Conservation (phyloP, 352 stramenopile species). For the Globisporangium alternatum region DNA sequence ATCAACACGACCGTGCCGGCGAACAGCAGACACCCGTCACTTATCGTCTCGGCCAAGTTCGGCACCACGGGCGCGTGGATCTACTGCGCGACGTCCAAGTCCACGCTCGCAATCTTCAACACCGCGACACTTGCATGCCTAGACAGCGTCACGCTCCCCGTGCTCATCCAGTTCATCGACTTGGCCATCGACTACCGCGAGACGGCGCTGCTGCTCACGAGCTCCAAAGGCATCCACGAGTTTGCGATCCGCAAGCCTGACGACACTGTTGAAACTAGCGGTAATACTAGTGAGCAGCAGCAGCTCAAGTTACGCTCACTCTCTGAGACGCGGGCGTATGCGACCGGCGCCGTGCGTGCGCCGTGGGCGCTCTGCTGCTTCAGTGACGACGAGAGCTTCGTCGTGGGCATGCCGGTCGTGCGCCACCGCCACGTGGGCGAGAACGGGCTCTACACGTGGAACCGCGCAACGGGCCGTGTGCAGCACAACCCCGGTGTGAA, state of each 20-base stretch:
- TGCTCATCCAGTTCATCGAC: slow-evolving; percentile 71
- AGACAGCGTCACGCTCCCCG: slow-evolving; percentile 40
- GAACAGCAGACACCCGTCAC: slow-evolving; percentile 53
- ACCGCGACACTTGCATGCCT: slow-evolving; percentile 45
- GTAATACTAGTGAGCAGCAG: background rate
- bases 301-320: slow-evolving; percentile 23
- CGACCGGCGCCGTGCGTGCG: slow-evolving; percentile 63
- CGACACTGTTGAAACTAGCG: background rate
- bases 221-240: slow-evolving; percentile 77
- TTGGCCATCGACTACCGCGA: slow-evolving; percentile 51
- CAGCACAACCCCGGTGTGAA: slow-evolving; percentile 79
- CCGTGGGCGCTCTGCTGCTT: slow-evolving; percentile 76
- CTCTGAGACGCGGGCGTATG: slow-evolving; percentile 48
- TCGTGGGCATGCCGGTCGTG: slow-evolving; percentile 73
- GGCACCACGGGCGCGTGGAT: slow-evolving; percentile 49
- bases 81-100: slow-evolving; percentile 71
- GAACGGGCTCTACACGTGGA: slow-evolving; percentile 79
- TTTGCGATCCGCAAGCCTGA: slow-evolving; percentile 23
- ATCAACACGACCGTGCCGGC: slow-evolving; percentile 44
- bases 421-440: slow-evolving; percentile 77
- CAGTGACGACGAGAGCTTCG: slow-evolving; percentile 58
- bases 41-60: slow-evolving; percentile 53
- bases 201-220: slow-evolving; percentile 55
- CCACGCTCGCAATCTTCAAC: slow-evolving; percentile 57
- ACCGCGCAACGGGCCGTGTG: slow-evolving; percentile 43